A percentile compares a stretch with the other conserved stretches of the same genome.
phyloP scores from a whole-genome alignment of 2,329 filamentous ascomycete genomes.

The Talaromyces sp. region DNA sequence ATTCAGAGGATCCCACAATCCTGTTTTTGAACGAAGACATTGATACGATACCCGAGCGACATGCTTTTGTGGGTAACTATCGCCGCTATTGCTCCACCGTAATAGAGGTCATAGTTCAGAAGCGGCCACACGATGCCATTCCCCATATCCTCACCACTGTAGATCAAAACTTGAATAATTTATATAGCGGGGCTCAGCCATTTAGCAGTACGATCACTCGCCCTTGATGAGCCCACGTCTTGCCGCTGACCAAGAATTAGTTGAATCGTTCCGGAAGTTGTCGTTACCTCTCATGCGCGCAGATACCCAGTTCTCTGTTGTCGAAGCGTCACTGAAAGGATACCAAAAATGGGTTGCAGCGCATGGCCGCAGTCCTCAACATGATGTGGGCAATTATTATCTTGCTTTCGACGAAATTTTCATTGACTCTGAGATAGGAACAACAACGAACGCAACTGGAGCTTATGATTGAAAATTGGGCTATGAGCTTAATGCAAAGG shows the following conservation, averaged over 20 bases:
- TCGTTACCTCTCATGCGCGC: slow-evolving; percentile 56
- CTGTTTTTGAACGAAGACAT: slow-evolving; percentile 88
- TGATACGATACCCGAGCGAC: slow-evolving; percentile 86
- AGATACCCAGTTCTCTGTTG: slow-evolving; percentile 83
- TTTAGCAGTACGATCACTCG: slow-evolving; percentile 55
- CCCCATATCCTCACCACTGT: slow-evolving; percentile 79
- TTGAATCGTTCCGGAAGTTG: slow-evolving; percentile 34
- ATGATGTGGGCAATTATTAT: slow-evolving; percentile 33
- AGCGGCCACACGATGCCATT: slow-evolving; percentile 78
- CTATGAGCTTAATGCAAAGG: slow-evolving; percentile 34
- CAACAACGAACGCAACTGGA: slow-evolving; percentile 34
- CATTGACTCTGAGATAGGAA: slow-evolving; percentile 21
- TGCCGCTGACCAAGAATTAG: slow-evolving; percentile 14
- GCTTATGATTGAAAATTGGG: slow-evolving; percentile 36
- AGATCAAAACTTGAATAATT: slow-evolving; percentile 64
- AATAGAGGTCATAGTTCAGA: slow-evolving; percentile 78
- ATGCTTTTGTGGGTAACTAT: slow-evolving; percentile 95
- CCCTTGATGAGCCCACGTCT: background rate
- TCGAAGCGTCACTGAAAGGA: slow-evolving; percentile 83
- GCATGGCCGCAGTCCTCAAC: slow-evolving; percentile 48
- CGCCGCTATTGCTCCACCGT: slow-evolving; percentile 81
- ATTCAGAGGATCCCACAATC: slow-evolving; percentile 72
- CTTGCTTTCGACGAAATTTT: background rate
- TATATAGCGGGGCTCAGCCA: slow-evolving; percentile 65
- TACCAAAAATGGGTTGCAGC: slow-evolving; percentile 71